Evolutionary conservation across 2,329 filamentous ascomycete genomes (phyloP).

Genomic region (Calcarisporium arbuscula): DNA sequence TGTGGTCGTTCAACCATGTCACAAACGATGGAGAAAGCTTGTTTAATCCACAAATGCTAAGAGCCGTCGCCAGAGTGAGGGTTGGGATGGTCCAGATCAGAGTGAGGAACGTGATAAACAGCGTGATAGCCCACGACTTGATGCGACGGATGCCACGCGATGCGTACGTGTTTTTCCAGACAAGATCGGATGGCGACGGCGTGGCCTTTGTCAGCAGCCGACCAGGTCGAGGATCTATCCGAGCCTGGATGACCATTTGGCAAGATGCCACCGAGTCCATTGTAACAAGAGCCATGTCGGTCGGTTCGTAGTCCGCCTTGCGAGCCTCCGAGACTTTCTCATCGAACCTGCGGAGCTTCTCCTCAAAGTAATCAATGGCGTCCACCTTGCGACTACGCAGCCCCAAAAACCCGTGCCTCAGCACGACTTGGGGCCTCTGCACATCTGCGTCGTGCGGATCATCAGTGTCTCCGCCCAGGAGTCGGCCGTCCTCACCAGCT

Average conservation of each 20-base stretch:
- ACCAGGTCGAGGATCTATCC: constrained; percentile 84
- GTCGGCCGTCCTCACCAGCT: constrained; percentile 50
- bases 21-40: constrained; percentile 67
- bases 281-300: constrained; percentile 87
- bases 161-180: constrained; percentile 91
- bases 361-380: constrained; percentile 90
- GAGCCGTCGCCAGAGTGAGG: constrained; percentile 67
- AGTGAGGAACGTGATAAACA: constrained; percentile 75
- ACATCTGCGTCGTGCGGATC: constrained; percentile 31
- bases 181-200: constrained; percentile 83
- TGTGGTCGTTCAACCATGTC: constrained; percentile 58
- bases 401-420: constrained; percentile 74
- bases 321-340: constrained; percentile 65
- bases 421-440: constrained; percentile 58
- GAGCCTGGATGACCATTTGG: constrained; percentile 94
- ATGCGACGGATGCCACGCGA: constrained; percentile 66
- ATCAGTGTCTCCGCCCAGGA: constrained; percentile 44
- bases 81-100: constrained; percentile 85
- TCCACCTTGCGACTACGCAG: constrained; percentile 70
- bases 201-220: constrained; percentile 79
- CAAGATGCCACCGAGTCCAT: constrained; percentile 91
- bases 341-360: constrained; percentile 73
- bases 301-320: constrained; percentile 68
- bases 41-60: constrained; percentile 76
- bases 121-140: constrained; percentile 76